Percentiles rank a stretch among this genome's conserved stretches.
phyloP scores from a whole-genome alignment of 305 asterid species.

The Coffea humblotiana region DNA sequence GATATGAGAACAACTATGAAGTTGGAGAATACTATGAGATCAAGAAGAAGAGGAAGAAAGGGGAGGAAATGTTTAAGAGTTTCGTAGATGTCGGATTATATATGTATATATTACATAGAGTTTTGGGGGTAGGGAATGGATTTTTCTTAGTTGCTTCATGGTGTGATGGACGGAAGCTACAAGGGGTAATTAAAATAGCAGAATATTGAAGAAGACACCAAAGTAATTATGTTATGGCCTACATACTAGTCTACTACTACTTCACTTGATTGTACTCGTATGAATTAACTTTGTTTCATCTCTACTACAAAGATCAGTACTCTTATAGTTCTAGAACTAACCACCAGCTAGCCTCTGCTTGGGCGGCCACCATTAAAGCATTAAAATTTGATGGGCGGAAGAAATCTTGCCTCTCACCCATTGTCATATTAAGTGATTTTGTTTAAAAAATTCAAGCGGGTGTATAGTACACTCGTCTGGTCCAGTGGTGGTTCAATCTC shows the following conservation, averaged over 20 bases:
- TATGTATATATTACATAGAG: background rate
- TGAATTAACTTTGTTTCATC: background rate
- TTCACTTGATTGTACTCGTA: background rate
- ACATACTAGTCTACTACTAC: background rate
- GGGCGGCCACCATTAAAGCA: too few relatives aligned
- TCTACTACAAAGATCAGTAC: background rate
- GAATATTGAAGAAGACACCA: background rate
- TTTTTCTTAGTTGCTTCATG: background rate
- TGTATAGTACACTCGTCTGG: too few relatives aligned
- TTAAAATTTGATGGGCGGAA: too few relatives aligned
- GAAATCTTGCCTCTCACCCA: too few relatives aligned
- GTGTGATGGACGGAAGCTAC: constrained; percentile 17
- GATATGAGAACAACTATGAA: background rate
- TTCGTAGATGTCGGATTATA: background rate
- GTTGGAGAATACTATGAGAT: background rate
- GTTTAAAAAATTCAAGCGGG: too few relatives aligned
- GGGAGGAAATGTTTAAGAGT: constrained; percentile 2
- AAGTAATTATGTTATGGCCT: constrained; percentile 8
- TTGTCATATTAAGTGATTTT: too few relatives aligned
- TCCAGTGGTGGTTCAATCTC: too few relatives aligned
- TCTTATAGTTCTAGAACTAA: background rate
- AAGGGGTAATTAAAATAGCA: constrained; percentile 7
- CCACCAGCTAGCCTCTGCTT: background rate
- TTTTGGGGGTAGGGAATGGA: background rate
- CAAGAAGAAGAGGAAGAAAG: background rate